Base-by-base conservation (phyloP, 2,329 filamentous ascomycete genomes). In the Gyromitra esculenta region DNA sequence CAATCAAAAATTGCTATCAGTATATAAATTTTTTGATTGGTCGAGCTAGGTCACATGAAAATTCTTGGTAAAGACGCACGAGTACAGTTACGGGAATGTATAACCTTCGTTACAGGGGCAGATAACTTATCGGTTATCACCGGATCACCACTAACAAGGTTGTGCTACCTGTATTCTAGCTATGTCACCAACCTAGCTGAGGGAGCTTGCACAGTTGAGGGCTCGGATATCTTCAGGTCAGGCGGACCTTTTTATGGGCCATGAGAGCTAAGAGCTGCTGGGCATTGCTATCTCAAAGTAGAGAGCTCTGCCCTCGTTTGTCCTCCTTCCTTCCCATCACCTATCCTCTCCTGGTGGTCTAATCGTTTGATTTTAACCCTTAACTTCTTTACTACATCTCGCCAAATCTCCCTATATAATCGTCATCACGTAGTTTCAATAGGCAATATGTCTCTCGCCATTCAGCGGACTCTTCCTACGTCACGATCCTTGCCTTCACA, bases 51-150 rank as follows among this genome's bases (percentile, higher is more conserved):
- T 21, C 18, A 21, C 18, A 21, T 21, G 18, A 21, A 21, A 21
- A 21, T 21, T 21, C 18, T 21, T 21, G 18, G 18, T 21, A 21
- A 21, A 21, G 18, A 21, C 18, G 18, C 18, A 1, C 18, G 18
- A 8, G 31, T 39, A 31, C 52, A 48, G 54, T 52, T 59, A 18
- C 31, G 43, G 67, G 67, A 54, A 59, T 39, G 31, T 41, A 54
- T 60, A 60, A 70, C 54, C 54, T 70, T 31, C 54, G n/a, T 60
- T 70, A 41, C 37, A 62, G 43, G 35, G 57, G 59, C 11, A 41
- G 41, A 48, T 69, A 69, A 15, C 37, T 71, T 63, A 39, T 63
- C 72, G 72, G 65, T 59, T 75, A 75, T 25, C 65, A 11, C 25
- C 72, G 72, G 72, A 65, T 64, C 57, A 35, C 9, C 63, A 37